These are phyloP conservation scores for Carex littledalei DNA, from an alignment of 176 grass and related monocot species.

Conservation along the genomic window DNA sequence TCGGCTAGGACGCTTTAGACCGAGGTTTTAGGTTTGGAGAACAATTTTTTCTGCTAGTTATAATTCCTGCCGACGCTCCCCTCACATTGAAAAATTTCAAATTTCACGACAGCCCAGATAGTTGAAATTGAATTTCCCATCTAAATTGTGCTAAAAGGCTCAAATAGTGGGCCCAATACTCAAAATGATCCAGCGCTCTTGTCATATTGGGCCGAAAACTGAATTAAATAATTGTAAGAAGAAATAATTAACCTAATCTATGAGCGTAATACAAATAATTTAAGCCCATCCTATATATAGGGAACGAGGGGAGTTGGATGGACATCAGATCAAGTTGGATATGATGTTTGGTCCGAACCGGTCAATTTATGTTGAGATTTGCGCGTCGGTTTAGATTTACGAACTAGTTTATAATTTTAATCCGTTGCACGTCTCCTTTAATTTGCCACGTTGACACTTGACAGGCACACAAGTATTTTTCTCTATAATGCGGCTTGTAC, in stretches of 20 bases:
- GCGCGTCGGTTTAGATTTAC: no score
- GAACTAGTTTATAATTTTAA: no score
- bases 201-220: background rate
- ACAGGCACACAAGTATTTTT: background rate
- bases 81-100: background rate
- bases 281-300: background rate
- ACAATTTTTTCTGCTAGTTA: background rate
- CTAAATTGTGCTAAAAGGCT: background rate
- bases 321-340: no score
- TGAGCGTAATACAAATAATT: background rate
- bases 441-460: background rate
- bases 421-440: background rate
- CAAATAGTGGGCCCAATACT: background rate
- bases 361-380: no score
- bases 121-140: background rate
- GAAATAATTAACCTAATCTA: background rate
- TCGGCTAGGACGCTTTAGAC: background rate
- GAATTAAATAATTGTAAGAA: background rate
- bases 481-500: background rate
- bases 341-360: no score
- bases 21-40: constrained; percentile 25
- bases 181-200: background rate
- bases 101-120: background rate
- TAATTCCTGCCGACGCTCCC: background rate
- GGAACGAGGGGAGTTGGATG: no score